Evolutionary conservation across 805 yeast genomes (phyloP).

Genomic region (Spathaspora girioi): DNA sequence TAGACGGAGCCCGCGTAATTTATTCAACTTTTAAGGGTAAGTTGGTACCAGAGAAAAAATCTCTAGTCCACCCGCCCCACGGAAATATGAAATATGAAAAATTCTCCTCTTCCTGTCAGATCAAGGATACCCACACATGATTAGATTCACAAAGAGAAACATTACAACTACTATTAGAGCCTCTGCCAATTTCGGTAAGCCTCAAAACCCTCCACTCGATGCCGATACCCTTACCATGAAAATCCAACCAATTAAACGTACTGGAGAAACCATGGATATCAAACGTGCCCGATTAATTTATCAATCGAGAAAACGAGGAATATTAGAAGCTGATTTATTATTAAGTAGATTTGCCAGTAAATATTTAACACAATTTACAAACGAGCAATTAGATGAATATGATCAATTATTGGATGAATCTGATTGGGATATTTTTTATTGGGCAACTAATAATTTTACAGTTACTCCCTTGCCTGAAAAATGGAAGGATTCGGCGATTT

Average conservation of each 20-base stretch:
- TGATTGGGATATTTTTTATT: slow-evolving; percentile 99
- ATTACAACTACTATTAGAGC: not conserved
- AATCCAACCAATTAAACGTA: slow-evolving; percentile 76
- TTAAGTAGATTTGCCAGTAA: slow-evolving; percentile 82
- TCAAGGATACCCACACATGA: not conserved
- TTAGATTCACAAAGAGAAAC: slow-evolving; percentile 1
- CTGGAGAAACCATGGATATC: slow-evolving; percentile 65
- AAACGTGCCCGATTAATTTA: slow-evolving; percentile 86
- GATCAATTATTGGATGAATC: slow-evolving; percentile 83
- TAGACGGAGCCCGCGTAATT: too few relatives aligned
- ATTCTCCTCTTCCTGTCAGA: not conserved
- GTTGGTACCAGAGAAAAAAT: not conserved
- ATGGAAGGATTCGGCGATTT: slow-evolving; percentile 69
- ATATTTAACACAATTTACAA: slow-evolving; percentile 55
- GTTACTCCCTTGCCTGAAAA: slow-evolving; percentile 84
- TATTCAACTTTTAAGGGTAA: not conserved
- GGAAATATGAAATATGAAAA: not conserved
- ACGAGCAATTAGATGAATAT: slow-evolving; percentile 76
- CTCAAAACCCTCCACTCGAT: slow-evolving; percentile 34
- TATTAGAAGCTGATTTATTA: slow-evolving; percentile 85
- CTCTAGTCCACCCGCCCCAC: not conserved
- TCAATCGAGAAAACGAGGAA: slow-evolving; percentile 93
- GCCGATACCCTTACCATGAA: slow-evolving; percentile 35
- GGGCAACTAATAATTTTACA: slow-evolving; percentile 86
- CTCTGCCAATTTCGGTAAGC: slow-evolving; percentile 34